Conservation (phyloP, 805 yeast genomes). For the Saturnispora halmiae region DNA sequence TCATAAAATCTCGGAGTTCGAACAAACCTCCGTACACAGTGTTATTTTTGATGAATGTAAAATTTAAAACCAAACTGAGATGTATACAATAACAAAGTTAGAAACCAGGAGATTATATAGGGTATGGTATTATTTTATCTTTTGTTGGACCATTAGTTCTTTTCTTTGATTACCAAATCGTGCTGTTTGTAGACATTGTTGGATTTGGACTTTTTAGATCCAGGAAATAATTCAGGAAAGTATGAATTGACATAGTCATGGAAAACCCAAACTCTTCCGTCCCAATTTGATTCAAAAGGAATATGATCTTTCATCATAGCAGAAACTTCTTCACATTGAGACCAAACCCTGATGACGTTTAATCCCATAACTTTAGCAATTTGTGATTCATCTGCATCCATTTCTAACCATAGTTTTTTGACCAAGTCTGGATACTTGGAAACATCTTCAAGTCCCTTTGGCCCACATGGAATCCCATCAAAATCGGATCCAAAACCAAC, state of each 20-base stretch:
- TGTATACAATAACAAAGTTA: too few relatives aligned
- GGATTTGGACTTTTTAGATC: slow-evolving; percentile 12
- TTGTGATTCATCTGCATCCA: slow-evolving; percentile 37
- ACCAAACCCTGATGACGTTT: slow-evolving; percentile 41
- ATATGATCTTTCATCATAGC: slow-evolving; percentile 16
- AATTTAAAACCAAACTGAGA: too few relatives aligned
- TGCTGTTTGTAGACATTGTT: slow-evolving; percentile 12
- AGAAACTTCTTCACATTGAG: slow-evolving; percentile 30
- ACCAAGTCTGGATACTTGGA: slow-evolving; percentile 45
- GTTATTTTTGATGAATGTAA: too few relatives aligned
- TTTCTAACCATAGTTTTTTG: slow-evolving; percentile 23
- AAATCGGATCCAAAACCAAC: slow-evolving; percentile 49
- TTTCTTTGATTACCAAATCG: slow-evolving; percentile 4
- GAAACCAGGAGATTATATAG: too few relatives aligned
- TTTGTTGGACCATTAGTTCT: too few relatives aligned
- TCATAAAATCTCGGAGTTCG: background rate
- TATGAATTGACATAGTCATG: slow-evolving; percentile 23
- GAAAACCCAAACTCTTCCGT: slow-evolving; percentile 35
- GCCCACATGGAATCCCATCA: slow-evolving; percentile 40
- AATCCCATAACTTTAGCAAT: slow-evolving; percentile 37
- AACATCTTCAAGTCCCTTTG: slow-evolving; percentile 45
- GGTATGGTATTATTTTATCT: too few relatives aligned
- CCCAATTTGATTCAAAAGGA: slow-evolving; percentile 34
- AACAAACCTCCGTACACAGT: too few relatives aligned
- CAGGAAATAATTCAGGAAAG: slow-evolving; percentile 33